Percentiles rank a stretch among this genome's conserved stretches.
These are phyloP conservation scores for Fraxinus latifolia DNA, from an alignment of 305 asterid genomes.

Conservation along the genomic window DNA sequence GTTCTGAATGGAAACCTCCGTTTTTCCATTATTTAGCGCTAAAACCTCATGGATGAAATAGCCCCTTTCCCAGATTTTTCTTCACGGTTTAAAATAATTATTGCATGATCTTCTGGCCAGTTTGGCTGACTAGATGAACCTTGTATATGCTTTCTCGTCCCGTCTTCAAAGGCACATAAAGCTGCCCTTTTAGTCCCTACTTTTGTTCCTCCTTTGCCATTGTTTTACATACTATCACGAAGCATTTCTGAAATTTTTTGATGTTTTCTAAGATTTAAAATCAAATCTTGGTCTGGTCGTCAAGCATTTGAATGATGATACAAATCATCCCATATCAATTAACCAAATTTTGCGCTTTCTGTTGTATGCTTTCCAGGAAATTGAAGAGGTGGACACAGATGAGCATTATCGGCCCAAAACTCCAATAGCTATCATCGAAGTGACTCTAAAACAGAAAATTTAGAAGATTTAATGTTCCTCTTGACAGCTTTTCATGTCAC, in stretches of 20 bases:
- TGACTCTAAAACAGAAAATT: conserved; percentile 49
- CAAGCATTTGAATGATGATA: neutral
- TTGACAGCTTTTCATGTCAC: conserved; percentile 9
- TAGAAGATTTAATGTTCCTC: conserved; percentile 21
- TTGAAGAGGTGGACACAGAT: conserved; percentile 89
- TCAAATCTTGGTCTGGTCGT: neutral
- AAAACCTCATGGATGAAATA: neutral
- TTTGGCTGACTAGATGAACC: neutral
- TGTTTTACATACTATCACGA: neutral
- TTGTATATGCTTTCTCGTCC: neutral
- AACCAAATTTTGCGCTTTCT: neutral
- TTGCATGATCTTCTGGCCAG: neutral
- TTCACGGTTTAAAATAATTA: neutral
- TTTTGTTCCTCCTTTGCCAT: neutral
- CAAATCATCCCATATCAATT: neutral
- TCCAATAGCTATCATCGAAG: conserved; percentile 59
- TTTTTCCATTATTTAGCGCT: neutral
- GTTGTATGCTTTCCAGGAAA: conserved; percentile 54
- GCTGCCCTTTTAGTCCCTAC: neutral
- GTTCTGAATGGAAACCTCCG: neutral
- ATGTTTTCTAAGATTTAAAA: neutral
- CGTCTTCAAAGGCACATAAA: neutral
- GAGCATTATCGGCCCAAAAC: conserved; percentile 88
- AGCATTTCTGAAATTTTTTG: neutral
- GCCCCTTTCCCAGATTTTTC: neutral